Evolutionary conservation across 331 rosid genomes (phyloP).

Genomic region (Spiraea crenata): DNA sequence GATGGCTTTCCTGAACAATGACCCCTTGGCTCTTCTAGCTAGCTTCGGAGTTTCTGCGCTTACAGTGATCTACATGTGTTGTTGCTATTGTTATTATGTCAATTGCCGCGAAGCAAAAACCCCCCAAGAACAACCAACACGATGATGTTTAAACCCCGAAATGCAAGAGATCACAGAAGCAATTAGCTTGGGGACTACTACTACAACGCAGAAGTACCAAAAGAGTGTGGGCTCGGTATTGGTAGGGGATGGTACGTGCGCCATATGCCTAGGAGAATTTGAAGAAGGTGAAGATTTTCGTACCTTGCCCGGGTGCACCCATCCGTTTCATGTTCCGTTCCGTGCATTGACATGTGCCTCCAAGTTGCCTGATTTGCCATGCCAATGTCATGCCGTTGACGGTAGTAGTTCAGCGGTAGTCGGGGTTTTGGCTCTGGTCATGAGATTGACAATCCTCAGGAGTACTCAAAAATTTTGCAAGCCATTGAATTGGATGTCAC

Average conservation of each 20-base stretch:
- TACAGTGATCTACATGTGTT: too few relatives aligned
- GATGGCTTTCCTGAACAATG: too few relatives aligned
- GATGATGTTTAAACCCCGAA: neutral
- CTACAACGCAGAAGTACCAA: slow-evolving; percentile 29
- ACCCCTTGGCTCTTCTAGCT: too few relatives aligned
- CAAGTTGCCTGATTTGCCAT: slow-evolving; percentile 56
- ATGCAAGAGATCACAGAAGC: neutral
- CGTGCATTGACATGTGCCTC: slow-evolving; percentile 65
- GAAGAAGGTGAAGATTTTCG: slow-evolving; percentile 53
- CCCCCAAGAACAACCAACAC: neutral
- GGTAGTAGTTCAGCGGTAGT: neutral
- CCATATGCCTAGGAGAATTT: slow-evolving; percentile 56
- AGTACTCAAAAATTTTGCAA: neutral
- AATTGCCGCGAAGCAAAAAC: slow-evolving; percentile 8
- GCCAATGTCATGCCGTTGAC: slow-evolving; percentile 30
- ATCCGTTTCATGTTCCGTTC: slow-evolving; percentile 44
- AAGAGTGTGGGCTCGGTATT: neutral
- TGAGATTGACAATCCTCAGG: neutral
- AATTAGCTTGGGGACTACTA: neutral
- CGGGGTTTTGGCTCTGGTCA: slow-evolving; percentile 3
- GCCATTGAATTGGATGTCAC: neutral
- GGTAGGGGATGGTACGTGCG: slow-evolving; percentile 32
- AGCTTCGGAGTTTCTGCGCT: too few relatives aligned
- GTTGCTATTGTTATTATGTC: neutral
- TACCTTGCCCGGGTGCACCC: slow-evolving; percentile 47